Conservation (phyloP, 345 rosid genomes). For the Hypericum perforatum region DNA sequence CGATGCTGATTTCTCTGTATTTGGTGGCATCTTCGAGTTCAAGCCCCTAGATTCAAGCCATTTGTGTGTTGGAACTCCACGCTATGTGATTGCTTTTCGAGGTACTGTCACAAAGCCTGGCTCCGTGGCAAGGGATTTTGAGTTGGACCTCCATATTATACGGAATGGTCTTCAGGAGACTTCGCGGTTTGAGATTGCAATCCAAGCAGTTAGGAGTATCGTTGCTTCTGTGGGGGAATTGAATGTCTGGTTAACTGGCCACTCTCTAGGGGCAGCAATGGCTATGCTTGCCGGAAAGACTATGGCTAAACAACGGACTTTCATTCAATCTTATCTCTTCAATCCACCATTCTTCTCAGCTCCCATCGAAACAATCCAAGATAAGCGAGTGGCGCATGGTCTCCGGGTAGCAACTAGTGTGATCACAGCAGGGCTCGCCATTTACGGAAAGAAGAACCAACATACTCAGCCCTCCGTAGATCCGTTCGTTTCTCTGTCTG, state of each 20-base stretch:
- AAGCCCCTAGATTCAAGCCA: conserved; percentile 31
- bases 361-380: conserved; percentile 61
- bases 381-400: conserved; percentile 53
- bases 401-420: conserved; percentile 59
- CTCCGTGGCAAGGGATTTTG: conserved; percentile 56
- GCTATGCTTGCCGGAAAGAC: conserved; percentile 72
- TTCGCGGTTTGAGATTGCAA: conserved; percentile 66
- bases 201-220: conserved; percentile 59
- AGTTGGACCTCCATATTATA: conserved; percentile 50
- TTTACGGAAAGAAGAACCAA: conserved; percentile 36
- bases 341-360: conserved; percentile 80
- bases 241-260: conserved; percentile 85
- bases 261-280: conserved; percentile 85
- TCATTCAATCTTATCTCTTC: conserved; percentile 57
- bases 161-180: conserved; percentile 57
- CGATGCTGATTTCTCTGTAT: conserved; percentile 57
- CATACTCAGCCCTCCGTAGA: conserved; percentile 29
- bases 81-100: conserved; percentile 61
- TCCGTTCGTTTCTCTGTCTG: conserved; percentile 41
- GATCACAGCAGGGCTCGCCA: conserved; percentile 75
- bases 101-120: conserved; percentile 70
- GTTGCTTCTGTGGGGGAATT: conserved; percentile 57
- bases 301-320: conserved; percentile 46
- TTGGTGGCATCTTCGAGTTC: conserved; percentile 75
- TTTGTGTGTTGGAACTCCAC: conserved; percentile 36